Evolutionary conservation across 768 basidiomycete genomes (phyloP), one percentile per base, ranked within the genome.

Genomic region (Suillus hirtellus): DNA sequence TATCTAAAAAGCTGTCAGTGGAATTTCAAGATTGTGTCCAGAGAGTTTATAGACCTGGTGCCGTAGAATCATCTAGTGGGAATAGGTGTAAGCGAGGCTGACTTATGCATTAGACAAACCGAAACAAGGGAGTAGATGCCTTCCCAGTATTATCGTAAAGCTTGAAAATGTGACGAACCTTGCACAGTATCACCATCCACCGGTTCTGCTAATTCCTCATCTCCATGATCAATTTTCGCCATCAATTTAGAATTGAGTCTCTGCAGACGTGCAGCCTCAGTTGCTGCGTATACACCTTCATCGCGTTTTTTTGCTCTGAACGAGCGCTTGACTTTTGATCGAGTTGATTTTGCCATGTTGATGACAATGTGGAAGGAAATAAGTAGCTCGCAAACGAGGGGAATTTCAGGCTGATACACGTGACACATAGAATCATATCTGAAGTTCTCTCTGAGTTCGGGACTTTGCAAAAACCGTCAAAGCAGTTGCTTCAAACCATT

Each of bases 301-400:
- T 88, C 84, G 64, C 92, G 86, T 75, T 94, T 94, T 69, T 89
- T 88, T 15, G 87, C 80, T 67, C 92, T 89, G 75, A 85, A 91
- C 15, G 84, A 77, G 37, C 93, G 89, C 72, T 94, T 95, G 55
- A 84, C 82, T 77, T 95, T 95, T 8, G 91, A 92, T 71, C 93
- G 81, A 46, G 85, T 82, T 50, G 91, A 93, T 81, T 95, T 95
- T 49, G 89, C 92, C 92, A 95, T 93, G 35, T 66, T 31, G 24
- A 17, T 59, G 35, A 43, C 19, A 27, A 24, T 34, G 44, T 27
- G 15, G 21, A 35, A 44, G 42, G 38, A 50, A 4, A 27, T 14
- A 9, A 55, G 17, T 5, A 3, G 12, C 14, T 55, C 9, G 37
- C 54, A 55, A 53, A 24, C 15, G 47, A 31, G 4, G 9, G 4